Evolutionary conservation across 805 yeast genomes (phyloP), one percentile per base, ranked within the genome.

Genomic region (Candida odintsovae): DNA sequence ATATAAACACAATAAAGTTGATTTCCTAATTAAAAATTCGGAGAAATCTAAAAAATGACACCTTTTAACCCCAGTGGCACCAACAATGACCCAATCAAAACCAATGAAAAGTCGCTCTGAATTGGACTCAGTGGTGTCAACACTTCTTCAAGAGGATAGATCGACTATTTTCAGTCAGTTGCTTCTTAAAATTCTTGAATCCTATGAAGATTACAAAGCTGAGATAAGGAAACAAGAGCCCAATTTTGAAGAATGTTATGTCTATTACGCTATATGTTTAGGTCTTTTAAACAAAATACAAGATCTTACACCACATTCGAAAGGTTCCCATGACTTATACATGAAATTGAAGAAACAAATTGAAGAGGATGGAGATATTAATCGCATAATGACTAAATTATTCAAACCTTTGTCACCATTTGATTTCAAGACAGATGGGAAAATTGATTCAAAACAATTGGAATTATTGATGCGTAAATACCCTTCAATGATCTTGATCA

Each of bases 401-500:
- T 15, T 21, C 19, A 26, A 25, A 26, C 26, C 35, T 25, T 26
- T 29, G 20, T 28, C 39, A 21, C 38, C 40, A 22, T 48, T 50
- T 40, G 49, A 50, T 8, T 49, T 47, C 47, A 45, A 46, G 29
- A 47, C 50, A 40, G 46, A 48, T 36, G 56, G 54, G 1, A 21
- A 33, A n/a, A 49, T 55, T 10, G 48, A 46, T 20, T 40, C 53
- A 2, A 45, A 39, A 19, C 47, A 48, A 21, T 35, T 55, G 44
- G 52, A 52, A 29, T 26, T 37, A 0, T 28, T 53, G 8, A 20
- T 56, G 18, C 48, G 45, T 11, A 50, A 50, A 36, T 44, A 51
- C 20, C 31, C 51, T 42, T 15, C 39, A 41, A 20, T 47, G 25
- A 57, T 84, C 0, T 68, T 90, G n/a, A 50, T 90, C 11, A 73